Percentiles rank a stretch among this genome's conserved stretches.
Conservation (phyloP, 441 rosid species). For the Bocquillonia castaneifolia region DNA sequence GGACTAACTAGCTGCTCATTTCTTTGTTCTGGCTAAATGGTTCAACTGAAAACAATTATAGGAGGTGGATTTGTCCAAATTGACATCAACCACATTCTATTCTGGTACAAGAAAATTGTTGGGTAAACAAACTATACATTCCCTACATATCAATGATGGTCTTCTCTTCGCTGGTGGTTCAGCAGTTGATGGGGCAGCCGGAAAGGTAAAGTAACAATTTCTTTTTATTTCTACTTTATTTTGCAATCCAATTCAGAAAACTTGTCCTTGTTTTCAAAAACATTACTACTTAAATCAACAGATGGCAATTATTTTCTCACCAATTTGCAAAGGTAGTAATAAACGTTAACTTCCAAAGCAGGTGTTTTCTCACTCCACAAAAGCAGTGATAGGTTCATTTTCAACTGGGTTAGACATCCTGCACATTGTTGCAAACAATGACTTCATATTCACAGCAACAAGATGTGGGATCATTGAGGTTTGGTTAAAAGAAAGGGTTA, state of each 20-base stretch:
- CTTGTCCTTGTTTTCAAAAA: too few species aligned
- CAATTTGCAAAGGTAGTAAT: too few species aligned
- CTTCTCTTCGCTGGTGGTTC: conserved; percentile 51
- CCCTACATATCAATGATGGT: conserved; percentile 35
- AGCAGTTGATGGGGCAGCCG: conserved; percentile 48
- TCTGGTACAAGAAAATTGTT: conserved; percentile 49
- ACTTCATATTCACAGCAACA: conserved; percentile 53
- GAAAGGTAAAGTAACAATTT: conserved; percentile 43
- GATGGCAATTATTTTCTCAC: too few species aligned
- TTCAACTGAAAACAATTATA: conserved; percentile 7
- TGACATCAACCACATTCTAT: conserved; percentile 36
- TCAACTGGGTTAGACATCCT: conserved; percentile 37
- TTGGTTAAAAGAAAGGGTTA: conserved; percentile 48
- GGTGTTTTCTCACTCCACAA: conserved; percentile 41
- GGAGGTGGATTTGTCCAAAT: conserved; percentile 48
- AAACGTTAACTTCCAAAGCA: too few species aligned
- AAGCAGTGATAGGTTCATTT: conserved; percentile 38
- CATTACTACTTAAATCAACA: too few species aligned
- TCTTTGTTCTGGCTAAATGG: background rate
- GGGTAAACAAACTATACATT: conserved; percentile 47
- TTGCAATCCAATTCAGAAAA: too few species aligned
- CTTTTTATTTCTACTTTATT: too few species aligned
- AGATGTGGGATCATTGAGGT: conserved; percentile 52
- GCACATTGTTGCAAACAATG: conserved; percentile 37
- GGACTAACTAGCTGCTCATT: background rate